Conservation (phyloP, 306 rosid genomes). For the Trifolium subterraneum region DNA sequence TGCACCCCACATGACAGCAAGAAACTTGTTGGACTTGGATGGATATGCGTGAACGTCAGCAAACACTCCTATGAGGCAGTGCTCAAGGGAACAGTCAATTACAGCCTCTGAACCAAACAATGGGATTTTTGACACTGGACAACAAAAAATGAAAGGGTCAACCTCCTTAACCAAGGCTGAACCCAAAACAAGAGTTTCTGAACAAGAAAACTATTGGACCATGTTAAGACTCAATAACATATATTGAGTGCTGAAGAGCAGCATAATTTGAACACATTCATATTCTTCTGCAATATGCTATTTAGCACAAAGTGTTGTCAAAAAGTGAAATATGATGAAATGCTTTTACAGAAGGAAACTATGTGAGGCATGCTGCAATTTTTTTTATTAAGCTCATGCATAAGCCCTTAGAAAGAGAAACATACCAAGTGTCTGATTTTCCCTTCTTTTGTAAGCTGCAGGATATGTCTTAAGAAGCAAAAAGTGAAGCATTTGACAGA, state of each 20-base stretch:
- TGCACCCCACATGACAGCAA: neutral
- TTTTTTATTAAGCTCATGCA: slow-evolving; percentile 14
- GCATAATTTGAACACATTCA: too few species aligned
- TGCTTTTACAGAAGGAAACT: slow-evolving; percentile 12
- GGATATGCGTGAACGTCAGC: neutral
- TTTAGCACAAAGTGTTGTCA: too few species aligned
- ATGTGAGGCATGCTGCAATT: slow-evolving; percentile 10
- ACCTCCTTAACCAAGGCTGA: neutral
- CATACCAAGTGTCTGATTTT: slow-evolving; percentile 66
- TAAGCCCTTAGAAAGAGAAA: slow-evolving; percentile 27
- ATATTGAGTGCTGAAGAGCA: neutral
- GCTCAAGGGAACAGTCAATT: neutral
- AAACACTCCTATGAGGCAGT: neutral
- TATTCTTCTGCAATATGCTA: too few species aligned
- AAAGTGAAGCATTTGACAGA: slow-evolving; percentile 79
- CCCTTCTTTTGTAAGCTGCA: slow-evolving; percentile 62
- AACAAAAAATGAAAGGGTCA: neutral
- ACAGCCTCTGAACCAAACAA: neutral
- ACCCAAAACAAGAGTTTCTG: neutral
- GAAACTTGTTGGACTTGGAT: neutral
- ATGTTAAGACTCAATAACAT: neutral
- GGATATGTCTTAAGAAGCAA: slow-evolving; percentile 78
- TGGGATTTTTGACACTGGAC: neutral
- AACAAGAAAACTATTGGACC: neutral
- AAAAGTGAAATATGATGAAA: neutral